A percentile compares a stretch with the other conserved stretches of the same genome.
Conservation (phyloP, 2,329 filamentous ascomycete species). For the Plectosphaerella cucumerina region DNA sequence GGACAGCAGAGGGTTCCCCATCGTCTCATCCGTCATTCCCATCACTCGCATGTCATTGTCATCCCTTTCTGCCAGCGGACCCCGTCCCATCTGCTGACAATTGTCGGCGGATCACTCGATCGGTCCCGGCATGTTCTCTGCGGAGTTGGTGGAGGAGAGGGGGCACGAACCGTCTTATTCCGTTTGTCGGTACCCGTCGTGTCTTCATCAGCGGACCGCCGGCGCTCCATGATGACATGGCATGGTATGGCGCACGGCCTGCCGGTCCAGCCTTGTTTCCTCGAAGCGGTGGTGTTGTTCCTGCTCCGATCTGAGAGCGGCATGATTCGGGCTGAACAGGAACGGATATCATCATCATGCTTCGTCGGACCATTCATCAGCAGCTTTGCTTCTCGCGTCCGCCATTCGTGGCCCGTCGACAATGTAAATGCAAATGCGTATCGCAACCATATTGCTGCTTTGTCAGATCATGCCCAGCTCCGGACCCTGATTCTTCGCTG, state of each 20-base stretch:
- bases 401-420: background rate
- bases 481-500: background rate
- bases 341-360: background rate
- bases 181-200: no score
- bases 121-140: background rate
- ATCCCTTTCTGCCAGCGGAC: no score
- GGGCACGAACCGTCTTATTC: no score
- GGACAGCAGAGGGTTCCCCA: no score
- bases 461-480: background rate
- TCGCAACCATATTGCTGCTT: background rate
- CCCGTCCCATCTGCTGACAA: background rate
- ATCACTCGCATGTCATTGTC: no score
- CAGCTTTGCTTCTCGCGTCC: background rate
- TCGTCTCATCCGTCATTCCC: no score
- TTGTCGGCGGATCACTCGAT: background rate
- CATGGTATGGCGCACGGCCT: no score
- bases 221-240: no score
- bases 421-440: background rate
- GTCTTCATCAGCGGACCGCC: no score
- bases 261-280: background rate
- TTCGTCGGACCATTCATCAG: background rate
- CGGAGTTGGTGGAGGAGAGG: no score
- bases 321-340: no score
- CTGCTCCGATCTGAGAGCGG: background rate
- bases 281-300: background rate